Conservation (phyloP, 2,329 filamentous ascomycete species). For the Didymella glomerata region DNA sequence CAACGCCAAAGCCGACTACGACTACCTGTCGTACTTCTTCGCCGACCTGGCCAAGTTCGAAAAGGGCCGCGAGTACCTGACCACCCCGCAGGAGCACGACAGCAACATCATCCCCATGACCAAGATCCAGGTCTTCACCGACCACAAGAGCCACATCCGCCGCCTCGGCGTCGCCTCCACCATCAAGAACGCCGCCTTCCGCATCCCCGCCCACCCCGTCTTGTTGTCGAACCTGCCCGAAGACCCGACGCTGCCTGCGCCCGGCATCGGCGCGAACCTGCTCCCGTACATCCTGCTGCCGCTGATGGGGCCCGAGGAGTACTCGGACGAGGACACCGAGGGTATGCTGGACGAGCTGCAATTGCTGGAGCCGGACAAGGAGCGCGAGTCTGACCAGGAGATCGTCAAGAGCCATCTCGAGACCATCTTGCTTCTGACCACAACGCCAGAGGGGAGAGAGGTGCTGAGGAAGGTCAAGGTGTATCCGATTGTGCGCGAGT, state of each 20-base stretch:
- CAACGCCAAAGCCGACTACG: constrained; percentile 85
- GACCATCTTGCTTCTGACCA: constrained; percentile 83
- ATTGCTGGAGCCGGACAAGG: constrained; percentile 87
- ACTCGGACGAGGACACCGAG: constrained; percentile 83
- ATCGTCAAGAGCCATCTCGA: constrained; percentile 90
- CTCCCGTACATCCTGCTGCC: constrained; percentile 89
- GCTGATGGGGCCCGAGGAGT: constrained; percentile 87
- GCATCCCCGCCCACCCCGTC: constrained; percentile 73
- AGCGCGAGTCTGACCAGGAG: constrained; percentile 76
- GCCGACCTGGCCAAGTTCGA: constrained; percentile 86
- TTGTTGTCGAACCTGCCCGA: constrained; percentile 64
- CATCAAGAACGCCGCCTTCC: constrained; percentile 93
- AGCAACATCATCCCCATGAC: constrained; percentile 80
- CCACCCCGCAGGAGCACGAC: constrained; percentile 78
- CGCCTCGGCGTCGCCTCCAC: constrained; percentile 94
- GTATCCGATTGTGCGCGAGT: constrained; percentile 88
- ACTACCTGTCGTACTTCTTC: constrained; percentile 94
- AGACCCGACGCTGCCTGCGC: constrained; percentile 43
- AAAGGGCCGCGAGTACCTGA: constrained; percentile 77
- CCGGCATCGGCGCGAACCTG: constrained; percentile 77
- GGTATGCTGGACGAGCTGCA: constrained; percentile 91
- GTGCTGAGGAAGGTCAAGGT: constrained; percentile 78
- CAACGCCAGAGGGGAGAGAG: constrained; percentile 77
- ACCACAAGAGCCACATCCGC: constrained; percentile 82
- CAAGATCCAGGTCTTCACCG: constrained; percentile 94